Base-by-base conservation (phyloP, 768 basidiomycete species). In the Pulveroboletus sp. region DNA sequence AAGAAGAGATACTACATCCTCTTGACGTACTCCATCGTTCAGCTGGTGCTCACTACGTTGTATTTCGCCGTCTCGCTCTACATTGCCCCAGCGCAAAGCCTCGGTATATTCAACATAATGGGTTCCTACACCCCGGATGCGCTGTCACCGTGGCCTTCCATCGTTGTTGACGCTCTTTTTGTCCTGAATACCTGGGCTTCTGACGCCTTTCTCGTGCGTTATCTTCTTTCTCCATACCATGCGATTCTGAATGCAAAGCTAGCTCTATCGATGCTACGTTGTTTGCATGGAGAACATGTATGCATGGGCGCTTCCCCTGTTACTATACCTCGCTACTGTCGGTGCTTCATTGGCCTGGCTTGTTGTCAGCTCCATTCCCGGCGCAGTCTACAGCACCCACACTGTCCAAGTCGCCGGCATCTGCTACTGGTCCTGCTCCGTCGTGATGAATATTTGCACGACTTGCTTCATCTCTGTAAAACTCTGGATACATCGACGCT, bases 261-360 rank as follows among this genome's bases (percentile, higher is more conserved):
- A 49, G 61, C 51, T 63, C 23, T 63, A 63, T 22, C 62, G 62
- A 8, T 64, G 56, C 20, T 46, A 64, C 29, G 23, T 62, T 36
- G 49, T 64, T 29, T 61, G 56, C 35, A 50, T 44, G 53, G 51
- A 29, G 2, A 47, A 54, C 49, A 23, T 14, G 26, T 29, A 4
- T 22, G 36, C 26, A 0, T 0, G 57, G 0, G 29, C 19, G 6
- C 1, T 44, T 1, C 56, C 61, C 2, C 27, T 12, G 5, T 2
- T 53, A 2, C 20, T 63, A n/a, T 63, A 64, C n/a, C 12, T 63
- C 16, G 37, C 42, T 35, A 58, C 51, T 24, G 10, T 62, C 9
- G 56, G 37, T 2, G 3, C 59, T 3, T 61, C 62, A 2, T 2
- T 62, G 0, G 59, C 51, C 20, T 62, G 49, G 51, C 47, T 62